Conservation (phyloP, 176 grass and related monocot genomes). For the Juncus effusus region DNA sequence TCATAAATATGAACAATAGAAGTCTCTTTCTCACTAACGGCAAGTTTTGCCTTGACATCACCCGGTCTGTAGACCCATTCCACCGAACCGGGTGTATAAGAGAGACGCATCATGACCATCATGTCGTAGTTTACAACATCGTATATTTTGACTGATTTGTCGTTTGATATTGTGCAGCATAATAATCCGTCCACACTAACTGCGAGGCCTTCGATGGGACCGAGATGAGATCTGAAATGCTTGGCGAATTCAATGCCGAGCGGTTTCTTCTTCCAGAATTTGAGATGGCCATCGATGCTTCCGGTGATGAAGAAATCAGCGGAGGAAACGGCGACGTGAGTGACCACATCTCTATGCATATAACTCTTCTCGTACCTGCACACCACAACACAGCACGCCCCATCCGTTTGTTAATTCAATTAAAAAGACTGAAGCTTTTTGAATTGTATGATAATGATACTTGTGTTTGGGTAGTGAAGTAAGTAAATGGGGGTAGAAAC, state of each 20-base stretch:
- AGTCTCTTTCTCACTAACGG: slow-evolving; percentile 68
- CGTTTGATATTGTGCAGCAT: slow-evolving; percentile 86
- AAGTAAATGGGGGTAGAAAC: slow-evolving; percentile 1
- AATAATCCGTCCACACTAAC: slow-evolving; percentile 91
- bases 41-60: slow-evolving; percentile 87
- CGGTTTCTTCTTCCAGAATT: slow-evolving; percentile 98
- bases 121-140: slow-evolving; percentile 99
- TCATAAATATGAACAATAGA: slow-evolving; percentile 78
- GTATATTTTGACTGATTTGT: slow-evolving; percentile 81
- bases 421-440: too few relatives aligned
- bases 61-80: slow-evolving; percentile 91
- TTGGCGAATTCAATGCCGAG: slow-evolving; percentile 90
- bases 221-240: slow-evolving; percentile 93
- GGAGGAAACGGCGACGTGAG: slow-evolving; percentile 68
- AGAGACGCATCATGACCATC: slow-evolving; percentile 97
- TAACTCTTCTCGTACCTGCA: slow-evolving; percentile 99
- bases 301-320: slow-evolving; percentile 95
- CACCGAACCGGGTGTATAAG: slow-evolving; percentile 68
- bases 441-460: neutral
- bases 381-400: neutral
- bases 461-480: neutral
- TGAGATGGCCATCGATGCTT: slow-evolving; percentile 83
- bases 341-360: slow-evolving; percentile 96
- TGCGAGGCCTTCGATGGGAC: slow-evolving; percentile 90
- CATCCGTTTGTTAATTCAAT: too few relatives aligned